phyloP scores from a whole-genome alignment of 2,329 filamentous ascomycete species.

The Aspergillus fischeri region DNA sequence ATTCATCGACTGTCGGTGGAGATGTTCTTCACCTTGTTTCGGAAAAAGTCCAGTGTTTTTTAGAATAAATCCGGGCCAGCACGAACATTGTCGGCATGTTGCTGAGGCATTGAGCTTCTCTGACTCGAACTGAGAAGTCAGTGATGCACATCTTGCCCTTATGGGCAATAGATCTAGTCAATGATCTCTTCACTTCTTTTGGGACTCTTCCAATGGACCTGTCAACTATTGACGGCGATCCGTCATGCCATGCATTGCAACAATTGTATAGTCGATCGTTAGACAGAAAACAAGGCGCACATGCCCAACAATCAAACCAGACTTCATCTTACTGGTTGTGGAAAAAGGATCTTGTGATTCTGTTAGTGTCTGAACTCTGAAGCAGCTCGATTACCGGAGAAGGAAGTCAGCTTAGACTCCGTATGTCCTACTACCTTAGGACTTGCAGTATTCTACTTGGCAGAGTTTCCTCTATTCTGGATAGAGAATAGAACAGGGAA shows the following conservation, averaged over 20 bases:
- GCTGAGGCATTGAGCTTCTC: neutral
- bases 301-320: neutral
- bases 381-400: neutral
- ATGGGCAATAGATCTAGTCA: neutral
- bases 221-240: constrained; percentile 11
- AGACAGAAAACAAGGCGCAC: neutral
- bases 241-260: neutral
- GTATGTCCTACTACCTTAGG: too few relatives aligned
- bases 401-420: neutral
- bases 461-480: neutral
- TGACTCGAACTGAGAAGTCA: neutral
- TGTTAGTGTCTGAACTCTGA: neutral
- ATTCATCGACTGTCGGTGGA: neutral
- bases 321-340: neutral
- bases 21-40: neutral
- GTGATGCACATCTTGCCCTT: neutral
- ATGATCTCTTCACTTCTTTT: neutral
- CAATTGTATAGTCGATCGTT: neutral
- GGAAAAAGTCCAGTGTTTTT: neutral
- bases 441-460: neutral
- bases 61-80: neutral
- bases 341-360: neutral
- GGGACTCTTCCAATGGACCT: constrained; percentile 4
- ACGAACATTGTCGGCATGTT: neutral
- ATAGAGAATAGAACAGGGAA: constrained; percentile 1